A percentile compares a stretch with the other conserved stretches of the same genome.
Conservation (phyloP, 2,329 filamentous ascomycete genomes). For the Fusarium palustre region DNA sequence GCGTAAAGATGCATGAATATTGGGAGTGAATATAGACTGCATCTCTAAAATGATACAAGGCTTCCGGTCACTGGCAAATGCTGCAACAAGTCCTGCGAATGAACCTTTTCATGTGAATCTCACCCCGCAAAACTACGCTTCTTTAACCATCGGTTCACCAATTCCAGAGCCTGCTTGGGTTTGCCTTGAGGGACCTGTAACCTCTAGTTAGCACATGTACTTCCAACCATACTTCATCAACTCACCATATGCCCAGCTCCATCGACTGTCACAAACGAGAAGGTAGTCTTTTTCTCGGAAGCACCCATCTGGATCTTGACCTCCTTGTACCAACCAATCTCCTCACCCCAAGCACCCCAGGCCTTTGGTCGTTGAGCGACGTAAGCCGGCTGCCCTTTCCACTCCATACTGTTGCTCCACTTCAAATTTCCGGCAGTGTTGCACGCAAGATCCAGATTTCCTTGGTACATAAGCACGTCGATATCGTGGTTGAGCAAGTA, state of each 20-base stretch:
- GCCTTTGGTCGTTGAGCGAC: conserved; percentile 19
- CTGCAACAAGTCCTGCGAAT: not conserved
- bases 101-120: not conserved
- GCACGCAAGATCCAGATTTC: conserved; percentile 38
- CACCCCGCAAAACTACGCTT: conserved; percentile 7
- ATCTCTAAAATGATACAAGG: not conserved
- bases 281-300: conserved; percentile 10
- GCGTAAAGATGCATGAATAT: rapidly evolving
- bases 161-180: conserved; percentile 11
- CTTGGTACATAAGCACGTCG: conserved; percentile 37
- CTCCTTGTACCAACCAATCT: conserved; percentile 34
- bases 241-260: conserved; percentile 37
- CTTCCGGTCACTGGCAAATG: not conserved
- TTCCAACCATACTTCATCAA: rapidly evolving
- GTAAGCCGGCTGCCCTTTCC: conserved; percentile 39
- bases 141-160: conserved; percentile 21
- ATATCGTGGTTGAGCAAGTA: conserved; percentile 19
- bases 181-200: conserved; percentile 15
- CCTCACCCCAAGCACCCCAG: conserved; percentile 19
- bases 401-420: conserved; percentile 31
- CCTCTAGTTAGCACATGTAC: not conserved
- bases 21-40: not conserved
- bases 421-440: conserved; percentile 38
- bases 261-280: conserved; percentile 33
- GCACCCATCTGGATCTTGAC: conserved; percentile 12